Conservation (phyloP, 495 filamentous ascomycete species). For the Talaromyces thailandensis region DNA sequence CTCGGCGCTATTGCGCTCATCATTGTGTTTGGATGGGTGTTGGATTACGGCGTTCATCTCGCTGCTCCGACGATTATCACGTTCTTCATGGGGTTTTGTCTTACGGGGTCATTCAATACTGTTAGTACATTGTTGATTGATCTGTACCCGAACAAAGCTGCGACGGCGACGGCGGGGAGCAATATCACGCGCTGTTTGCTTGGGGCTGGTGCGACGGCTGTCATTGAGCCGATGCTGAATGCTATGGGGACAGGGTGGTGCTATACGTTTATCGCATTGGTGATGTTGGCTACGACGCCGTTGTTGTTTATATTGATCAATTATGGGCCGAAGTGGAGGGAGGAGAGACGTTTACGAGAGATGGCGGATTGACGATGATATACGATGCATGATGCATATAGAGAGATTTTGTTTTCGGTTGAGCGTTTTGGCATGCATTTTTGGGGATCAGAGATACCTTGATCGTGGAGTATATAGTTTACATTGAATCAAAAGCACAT, state of each 20-base stretch:
- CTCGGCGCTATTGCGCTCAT: constrained; percentile 24
- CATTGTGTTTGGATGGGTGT: constrained; percentile 31
- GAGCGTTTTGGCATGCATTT: background rate
- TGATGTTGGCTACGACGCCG: constrained; percentile 46
- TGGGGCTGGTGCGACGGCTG: constrained; percentile 56
- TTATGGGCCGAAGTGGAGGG: constrained; percentile 40
- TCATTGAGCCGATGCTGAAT: constrained; percentile 56
- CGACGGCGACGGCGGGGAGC: constrained; percentile 60
- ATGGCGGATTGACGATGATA: background rate
- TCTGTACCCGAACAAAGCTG: constrained; percentile 50
- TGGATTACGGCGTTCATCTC: constrained; percentile 26
- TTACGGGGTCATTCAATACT: constrained; percentile 50
- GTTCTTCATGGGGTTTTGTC: constrained; percentile 47
- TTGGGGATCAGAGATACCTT: background rate
- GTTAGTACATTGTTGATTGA: constrained; percentile 57
- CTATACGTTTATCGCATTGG: constrained; percentile 53
- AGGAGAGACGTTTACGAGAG: constrained; percentile 19
- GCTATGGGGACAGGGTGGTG: constrained; percentile 61
- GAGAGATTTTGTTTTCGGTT: background rate
- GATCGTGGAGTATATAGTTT: background rate
- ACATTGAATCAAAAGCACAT: background rate
- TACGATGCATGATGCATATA: background rate
- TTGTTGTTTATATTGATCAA: constrained; percentile 36
- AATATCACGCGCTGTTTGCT: constrained; percentile 61
- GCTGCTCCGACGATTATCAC: constrained; percentile 43